These are phyloP conservation scores for Phytophthora sp. DNA, from an alignment of 352 stramenopile species.

Conservation along the genomic window DNA sequence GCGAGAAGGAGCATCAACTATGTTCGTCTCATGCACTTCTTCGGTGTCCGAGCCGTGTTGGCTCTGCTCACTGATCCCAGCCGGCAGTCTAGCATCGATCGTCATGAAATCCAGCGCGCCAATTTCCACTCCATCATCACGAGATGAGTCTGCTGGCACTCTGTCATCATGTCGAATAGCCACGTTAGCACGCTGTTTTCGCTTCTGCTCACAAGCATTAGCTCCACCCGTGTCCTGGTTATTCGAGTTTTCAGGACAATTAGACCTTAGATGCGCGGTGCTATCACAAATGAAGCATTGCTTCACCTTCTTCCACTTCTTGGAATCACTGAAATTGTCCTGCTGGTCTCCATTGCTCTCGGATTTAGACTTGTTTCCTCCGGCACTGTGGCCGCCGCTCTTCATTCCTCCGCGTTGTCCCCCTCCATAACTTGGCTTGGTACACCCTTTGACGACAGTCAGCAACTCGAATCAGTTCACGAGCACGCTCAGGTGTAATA, in stretches of 20 bases:
- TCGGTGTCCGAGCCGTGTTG: background rate
- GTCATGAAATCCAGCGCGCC: background rate
- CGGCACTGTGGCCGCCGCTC: background rate
- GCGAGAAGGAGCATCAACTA: background rate
- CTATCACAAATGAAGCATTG: constrained; percentile 11
- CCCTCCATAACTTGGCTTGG: no score
- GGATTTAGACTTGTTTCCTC: background rate
- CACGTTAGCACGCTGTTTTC: background rate
- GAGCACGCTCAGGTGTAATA: constrained; percentile 3
- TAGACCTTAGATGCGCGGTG: background rate
- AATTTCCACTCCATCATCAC: background rate
- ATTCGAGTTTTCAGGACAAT: constrained; percentile 6
- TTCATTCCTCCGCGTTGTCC: background rate
- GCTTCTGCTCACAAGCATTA: constrained; percentile 8
- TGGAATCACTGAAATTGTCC: background rate
- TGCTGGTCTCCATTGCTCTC: background rate
- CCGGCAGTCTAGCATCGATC: background rate
- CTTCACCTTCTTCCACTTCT: constrained; percentile 1
- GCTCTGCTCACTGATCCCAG: background rate
- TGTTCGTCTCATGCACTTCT: background rate
- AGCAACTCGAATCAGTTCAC: constrained; percentile 5
- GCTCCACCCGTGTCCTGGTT: background rate
- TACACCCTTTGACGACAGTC: constrained; percentile 9
- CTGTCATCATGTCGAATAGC: background rate
- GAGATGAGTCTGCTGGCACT: background rate